Evolutionary conservation across 2,329 filamentous ascomycete species (phyloP).

Genomic region (Botrytis sinoallii): DNA sequence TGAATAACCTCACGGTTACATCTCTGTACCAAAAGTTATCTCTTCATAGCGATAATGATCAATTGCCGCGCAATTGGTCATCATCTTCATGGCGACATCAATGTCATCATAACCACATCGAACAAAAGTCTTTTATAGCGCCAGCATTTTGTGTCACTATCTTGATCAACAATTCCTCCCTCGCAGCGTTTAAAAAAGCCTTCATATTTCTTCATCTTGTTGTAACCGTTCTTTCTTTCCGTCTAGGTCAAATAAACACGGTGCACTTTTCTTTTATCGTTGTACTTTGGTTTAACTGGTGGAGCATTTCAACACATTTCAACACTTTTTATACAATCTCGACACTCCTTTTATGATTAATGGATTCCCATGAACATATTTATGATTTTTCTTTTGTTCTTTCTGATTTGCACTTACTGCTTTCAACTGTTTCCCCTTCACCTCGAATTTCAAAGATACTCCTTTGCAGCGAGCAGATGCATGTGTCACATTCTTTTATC

Average conservation of each 20-base stretch:
- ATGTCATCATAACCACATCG: not conserved
- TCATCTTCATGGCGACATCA: not conserved
- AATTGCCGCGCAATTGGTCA: not conserved
- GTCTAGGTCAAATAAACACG: conserved; percentile 9
- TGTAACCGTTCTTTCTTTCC: not conserved
- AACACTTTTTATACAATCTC: not conserved
- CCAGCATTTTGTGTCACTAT: not conserved
- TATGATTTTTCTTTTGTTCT: conserved; percentile 13
- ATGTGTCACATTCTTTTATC: not conserved
- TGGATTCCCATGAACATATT: conserved; percentile 12
- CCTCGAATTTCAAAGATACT: conserved; percentile 12
- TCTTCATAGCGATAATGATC: not conserved
- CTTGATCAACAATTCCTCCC: not conserved
- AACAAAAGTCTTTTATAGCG: conserved; percentile 9
- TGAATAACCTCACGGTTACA: conserved; percentile 1
- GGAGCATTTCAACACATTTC: not conserved
- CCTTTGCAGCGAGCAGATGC: conserved; percentile 12
- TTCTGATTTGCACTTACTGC: not conserved
- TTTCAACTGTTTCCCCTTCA: conserved; percentile 4
- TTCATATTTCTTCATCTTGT: conserved; percentile 9
- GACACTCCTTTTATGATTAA: conserved; percentile 15
- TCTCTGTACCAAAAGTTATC: not conserved
- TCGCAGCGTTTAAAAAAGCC: not conserved
- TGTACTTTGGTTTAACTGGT: conserved; percentile 13
- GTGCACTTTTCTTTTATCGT: not conserved